Evolutionary conservation across 2,329 filamentous ascomycete species (phyloP), one percentile per base, ranked within the genome.

Genomic region (Thielaviopsis ethacetica): DNA sequence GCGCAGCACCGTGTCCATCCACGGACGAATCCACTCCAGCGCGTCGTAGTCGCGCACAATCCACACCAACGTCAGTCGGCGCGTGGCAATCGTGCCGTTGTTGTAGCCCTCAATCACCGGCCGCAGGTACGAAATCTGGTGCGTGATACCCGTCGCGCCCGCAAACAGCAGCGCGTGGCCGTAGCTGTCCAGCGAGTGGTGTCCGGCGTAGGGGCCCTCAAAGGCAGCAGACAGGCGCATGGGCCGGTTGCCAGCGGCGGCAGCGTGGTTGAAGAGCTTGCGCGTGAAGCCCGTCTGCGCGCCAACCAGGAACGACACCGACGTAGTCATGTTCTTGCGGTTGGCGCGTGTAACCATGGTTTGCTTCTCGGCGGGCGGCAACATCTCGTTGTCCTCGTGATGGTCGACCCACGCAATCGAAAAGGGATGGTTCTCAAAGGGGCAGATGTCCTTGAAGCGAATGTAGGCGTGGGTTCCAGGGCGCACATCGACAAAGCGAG

Each of bases 71-170:
- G 85, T 88, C 53, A 97, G 73, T 49, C 85, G 83, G 56, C 90
- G 84, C 3, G 88, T 89, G 4, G 91, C 90, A 44, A 90, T 83
- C 0, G 83, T 90, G 61, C 82, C 81, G 0, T 81, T 75, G 58
- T 82, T 81, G 69, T 80, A 85, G 3, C 85, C 85, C 58, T 82
- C 73, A 61, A 91, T 78, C 4, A 91, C 75, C 56, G 93, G 85
- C 59, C 83, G 84, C 9, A 96, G 79, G 69, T 94, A 95, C 38
- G 90, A 88, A 30, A 97, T 81, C 69, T 95, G 90, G 70, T 97
- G 91, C 0, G 91, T 95, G 71, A 98, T 97, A 62, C 93, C 93
- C 5, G 93, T 90, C 60, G 91, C 88, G 59, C 90, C 91, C 13
- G 91, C 91, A 68, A 96, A 90, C 59, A 98, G 84, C 63, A 98